Conservation (phyloP, 2,329 filamentous ascomycete species). For the Fusarium domesticum region DNA sequence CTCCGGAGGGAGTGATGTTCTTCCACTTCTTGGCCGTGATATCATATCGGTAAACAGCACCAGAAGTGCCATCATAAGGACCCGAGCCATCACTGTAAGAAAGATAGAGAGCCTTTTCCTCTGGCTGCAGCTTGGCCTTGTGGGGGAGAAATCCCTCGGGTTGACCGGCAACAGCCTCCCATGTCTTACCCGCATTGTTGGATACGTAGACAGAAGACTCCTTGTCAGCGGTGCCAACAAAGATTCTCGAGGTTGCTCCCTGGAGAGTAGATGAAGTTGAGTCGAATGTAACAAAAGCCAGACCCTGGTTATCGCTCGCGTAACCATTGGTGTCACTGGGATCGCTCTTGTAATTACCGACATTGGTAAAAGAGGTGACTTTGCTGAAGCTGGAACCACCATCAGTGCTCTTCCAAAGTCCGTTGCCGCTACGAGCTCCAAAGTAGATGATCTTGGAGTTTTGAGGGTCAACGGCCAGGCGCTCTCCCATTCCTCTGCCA, state of each 20-base stretch:
- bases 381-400: conserved; percentile 53
- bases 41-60: conserved; percentile 54
- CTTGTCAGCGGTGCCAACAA: conserved; percentile 54
- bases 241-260: conserved; percentile 54
- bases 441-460: conserved; percentile 57
- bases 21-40: conserved; percentile 48
- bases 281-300: conserved; percentile 55
- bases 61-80: conserved; percentile 54
- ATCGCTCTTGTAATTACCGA: conserved; percentile 48
- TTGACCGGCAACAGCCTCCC: conserved; percentile 49
- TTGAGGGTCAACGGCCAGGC: conserved; percentile 56
- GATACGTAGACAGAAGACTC: conserved; percentile 53
- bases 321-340: conserved; percentile 44
- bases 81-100: conserved; percentile 54
- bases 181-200: conserved; percentile 51
- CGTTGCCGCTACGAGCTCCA: conserved; percentile 56
- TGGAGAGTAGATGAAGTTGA: conserved; percentile 44
- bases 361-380: conserved; percentile 49
- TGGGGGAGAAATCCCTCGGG: conserved; percentile 52
- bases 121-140: conserved; percentile 49
- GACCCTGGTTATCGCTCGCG: conserved; percentile 45
- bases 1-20: conserved; percentile 54
- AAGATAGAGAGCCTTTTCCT: conserved; percentile 53
- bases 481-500: conserved; percentile 56
- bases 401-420: conserved; percentile 57